phyloP scores from a whole-genome alignment of 176 grass and related monocot species.

The Dactylis glomerata region DNA sequence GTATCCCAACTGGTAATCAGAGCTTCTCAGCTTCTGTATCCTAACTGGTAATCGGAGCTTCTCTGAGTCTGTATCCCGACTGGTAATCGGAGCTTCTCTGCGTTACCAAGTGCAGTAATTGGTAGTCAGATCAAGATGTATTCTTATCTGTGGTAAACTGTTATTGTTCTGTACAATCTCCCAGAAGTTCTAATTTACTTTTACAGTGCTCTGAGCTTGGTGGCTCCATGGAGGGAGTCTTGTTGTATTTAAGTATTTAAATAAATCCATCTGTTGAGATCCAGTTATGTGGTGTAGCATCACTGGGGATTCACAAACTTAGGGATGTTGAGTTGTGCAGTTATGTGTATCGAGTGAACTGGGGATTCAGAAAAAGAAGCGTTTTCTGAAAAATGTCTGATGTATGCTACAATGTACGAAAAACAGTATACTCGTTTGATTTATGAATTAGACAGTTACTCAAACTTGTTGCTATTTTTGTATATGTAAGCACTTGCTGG shows the following conservation, averaged over 20 bases:
- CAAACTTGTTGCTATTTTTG: background rate
- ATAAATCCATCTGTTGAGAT: slow-evolving; percentile 2
- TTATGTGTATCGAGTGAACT: background rate
- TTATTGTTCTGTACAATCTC: background rate
- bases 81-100: background rate
- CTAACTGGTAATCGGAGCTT: background rate
- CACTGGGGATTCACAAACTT: background rate
- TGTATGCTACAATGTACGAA: background rate
- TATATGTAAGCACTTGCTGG: background rate
- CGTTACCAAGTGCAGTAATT: background rate
- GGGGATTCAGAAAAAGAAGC: background rate
- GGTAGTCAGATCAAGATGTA: background rate
- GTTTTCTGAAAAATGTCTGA: background rate
- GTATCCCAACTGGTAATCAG: background rate
- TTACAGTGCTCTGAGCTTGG: background rate
- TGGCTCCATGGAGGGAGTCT: background rate
- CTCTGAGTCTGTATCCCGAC: background rate
- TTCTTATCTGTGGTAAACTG: background rate
- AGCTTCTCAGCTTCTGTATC: background rate
- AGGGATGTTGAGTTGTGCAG: background rate
- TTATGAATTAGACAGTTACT: background rate
- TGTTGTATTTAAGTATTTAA: background rate
- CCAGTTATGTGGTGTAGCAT: background rate
- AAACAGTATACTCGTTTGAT: background rate
- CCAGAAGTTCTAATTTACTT: background rate